These are phyloP conservation scores for Alternaria gansuensis DNA, from an alignment of 2,329 filamentous ascomycete species.

Conservation along the genomic window DNA sequence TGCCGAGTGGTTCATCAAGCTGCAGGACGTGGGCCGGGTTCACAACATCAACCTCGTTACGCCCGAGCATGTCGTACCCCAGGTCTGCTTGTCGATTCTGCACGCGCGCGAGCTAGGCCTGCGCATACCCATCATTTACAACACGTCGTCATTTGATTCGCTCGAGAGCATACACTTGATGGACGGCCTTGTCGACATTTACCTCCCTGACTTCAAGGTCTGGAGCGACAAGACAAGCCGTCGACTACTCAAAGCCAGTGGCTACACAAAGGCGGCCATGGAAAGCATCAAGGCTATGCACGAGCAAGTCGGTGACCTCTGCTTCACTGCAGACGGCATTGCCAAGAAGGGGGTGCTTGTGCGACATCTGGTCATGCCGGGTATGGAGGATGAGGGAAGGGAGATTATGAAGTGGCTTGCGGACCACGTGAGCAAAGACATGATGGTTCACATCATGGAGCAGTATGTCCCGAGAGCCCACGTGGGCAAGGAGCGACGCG, in stretches of 20 bases:
- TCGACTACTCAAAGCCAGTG: constrained; percentile 78
- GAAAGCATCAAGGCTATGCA: constrained; percentile 85
- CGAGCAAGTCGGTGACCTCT: constrained; percentile 80
- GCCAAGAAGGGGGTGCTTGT: constrained; percentile 80
- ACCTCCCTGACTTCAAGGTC: constrained; percentile 88
- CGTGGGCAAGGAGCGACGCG: constrained; percentile 72
- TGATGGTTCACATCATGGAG: constrained; percentile 89
- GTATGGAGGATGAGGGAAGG: constrained; percentile 75
- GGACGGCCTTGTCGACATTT: constrained; percentile 83
- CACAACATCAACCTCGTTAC: constrained; percentile 92
- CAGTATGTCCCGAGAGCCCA: constrained; percentile 84
- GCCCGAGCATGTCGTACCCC: constrained; percentile 85
- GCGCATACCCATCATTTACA: constrained; percentile 80
- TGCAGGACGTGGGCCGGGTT: constrained; percentile 80
- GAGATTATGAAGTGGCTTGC: constrained; percentile 81
- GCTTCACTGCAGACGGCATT: constrained; percentile 81
- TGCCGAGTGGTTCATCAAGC: constrained; percentile 82
- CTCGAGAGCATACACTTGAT: constrained; percentile 74
- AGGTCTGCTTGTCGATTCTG: constrained; percentile 79
- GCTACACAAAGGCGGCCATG: constrained; percentile 75
- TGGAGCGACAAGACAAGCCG: constrained; percentile 73
- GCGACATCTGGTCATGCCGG: constrained; percentile 85
- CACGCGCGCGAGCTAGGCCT: constrained; percentile 75
- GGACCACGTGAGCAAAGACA: constrained; percentile 73
- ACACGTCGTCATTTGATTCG: constrained; percentile 83